Conservation (phyloP, 805 yeast species). For the Sugiyamaella valdiviana region DNA sequence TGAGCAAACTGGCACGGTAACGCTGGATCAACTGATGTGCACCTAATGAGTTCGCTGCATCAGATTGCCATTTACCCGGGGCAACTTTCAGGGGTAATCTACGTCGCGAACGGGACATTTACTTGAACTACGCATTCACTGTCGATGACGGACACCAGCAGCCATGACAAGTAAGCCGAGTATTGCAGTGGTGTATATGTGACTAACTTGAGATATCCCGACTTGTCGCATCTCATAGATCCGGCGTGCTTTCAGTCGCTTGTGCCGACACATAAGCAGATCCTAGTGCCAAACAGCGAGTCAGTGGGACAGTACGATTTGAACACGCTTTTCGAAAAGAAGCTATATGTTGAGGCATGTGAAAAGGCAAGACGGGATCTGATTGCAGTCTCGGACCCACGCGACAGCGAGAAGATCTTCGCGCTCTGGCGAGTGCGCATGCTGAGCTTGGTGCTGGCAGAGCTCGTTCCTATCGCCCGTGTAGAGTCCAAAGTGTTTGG, state of each 20-base stretch:
- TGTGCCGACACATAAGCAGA: neutral
- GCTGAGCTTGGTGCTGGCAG: slow-evolving; percentile 25
- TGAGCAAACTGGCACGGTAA: too few relatives aligned
- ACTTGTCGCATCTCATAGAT: neutral
- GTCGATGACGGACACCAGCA: too few relatives aligned
- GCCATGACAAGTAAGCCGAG: neutral
- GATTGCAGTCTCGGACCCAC: slow-evolving; percentile 6
- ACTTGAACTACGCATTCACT: too few relatives aligned
- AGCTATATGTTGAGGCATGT: slow-evolving; percentile 26
- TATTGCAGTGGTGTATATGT: neutral
- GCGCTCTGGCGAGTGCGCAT: slow-evolving; percentile 28
- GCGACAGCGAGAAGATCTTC: slow-evolving; percentile 20
- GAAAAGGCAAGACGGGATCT: slow-evolving; percentile 19
- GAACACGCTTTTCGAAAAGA: slow-evolving; percentile 18
- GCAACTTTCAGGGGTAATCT: neutral
- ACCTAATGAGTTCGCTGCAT: too few relatives aligned
- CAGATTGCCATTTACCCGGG: neutral
- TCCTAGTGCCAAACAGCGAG: neutral
- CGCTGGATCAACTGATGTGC: too few relatives aligned
- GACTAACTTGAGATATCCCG: neutral
- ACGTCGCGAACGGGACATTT: too few relatives aligned
- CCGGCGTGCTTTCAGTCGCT: slow-evolving; percentile 2
- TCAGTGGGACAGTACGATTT: slow-evolving; percentile 2
- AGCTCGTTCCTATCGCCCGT: slow-evolving; percentile 27
- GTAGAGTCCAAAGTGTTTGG: slow-evolving; percentile 27